Percentiles rank a stretch among this genome's conserved stretches.
Conservation (phyloP, 176 grass and related monocot genomes). For the Rhipidocladum racemiflorum region DNA sequence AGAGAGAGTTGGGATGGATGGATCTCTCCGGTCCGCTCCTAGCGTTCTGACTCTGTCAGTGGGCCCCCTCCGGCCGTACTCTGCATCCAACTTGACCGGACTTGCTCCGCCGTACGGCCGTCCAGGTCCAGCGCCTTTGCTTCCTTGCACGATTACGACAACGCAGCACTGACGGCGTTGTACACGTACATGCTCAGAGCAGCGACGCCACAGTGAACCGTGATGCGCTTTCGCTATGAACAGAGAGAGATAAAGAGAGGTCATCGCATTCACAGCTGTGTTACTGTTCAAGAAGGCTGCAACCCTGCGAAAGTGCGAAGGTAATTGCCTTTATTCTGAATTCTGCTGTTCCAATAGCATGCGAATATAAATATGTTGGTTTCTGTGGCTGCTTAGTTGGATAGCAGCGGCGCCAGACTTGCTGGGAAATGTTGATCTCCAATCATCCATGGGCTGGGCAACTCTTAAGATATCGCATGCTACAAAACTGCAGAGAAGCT, state of each 20-base stretch:
- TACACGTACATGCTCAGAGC: background rate
- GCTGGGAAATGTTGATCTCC: background rate
- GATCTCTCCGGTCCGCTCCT: background rate
- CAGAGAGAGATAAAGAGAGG: background rate
- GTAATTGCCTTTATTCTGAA: background rate
- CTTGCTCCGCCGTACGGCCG: background rate
- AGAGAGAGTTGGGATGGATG: background rate
- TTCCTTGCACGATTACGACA: background rate
- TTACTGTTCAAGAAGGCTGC: background rate
- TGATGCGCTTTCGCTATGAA: background rate
- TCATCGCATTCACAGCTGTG: background rate
- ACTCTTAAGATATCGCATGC: background rate
- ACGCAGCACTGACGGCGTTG: background rate
- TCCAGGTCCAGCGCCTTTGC: background rate
- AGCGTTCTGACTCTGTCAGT: background rate
- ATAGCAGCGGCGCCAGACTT: background rate
- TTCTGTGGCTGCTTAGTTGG: too few species aligned
- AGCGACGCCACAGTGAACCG: background rate
- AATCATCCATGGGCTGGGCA: background rate
- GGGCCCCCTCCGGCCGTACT: background rate
- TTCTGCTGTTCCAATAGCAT: too few species aligned
- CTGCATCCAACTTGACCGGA: background rate
- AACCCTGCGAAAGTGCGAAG: background rate
- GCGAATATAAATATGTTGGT: too few species aligned
- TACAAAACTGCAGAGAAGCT: background rate